Percentiles rank a stretch among this genome's conserved stretches.
phyloP scores from a whole-genome alignment of 2,329 filamentous ascomycete species.

The Juglanconis oblonga region DNA sequence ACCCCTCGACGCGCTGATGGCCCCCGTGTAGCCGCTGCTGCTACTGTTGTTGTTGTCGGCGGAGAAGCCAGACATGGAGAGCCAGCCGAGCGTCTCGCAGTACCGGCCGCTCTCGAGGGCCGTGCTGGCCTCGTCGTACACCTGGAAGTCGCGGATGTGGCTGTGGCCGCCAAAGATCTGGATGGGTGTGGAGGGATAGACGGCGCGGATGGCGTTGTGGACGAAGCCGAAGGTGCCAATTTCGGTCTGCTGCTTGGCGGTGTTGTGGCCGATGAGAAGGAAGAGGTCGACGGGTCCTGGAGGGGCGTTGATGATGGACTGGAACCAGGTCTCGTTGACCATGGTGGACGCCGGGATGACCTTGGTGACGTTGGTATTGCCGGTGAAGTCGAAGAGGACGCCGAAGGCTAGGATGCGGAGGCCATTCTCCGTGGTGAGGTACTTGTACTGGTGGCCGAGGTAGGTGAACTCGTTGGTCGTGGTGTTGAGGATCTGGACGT shows the following conservation, averaged over 20 bases:
- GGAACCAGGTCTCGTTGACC: conserved; percentile 59
- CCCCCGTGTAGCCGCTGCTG: conserved; percentile 35
- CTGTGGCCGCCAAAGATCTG: conserved; percentile 65
- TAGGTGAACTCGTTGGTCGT: conserved; percentile 38
- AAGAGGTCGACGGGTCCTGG: conserved; percentile 59
- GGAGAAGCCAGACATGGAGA: conserved; percentile 60
- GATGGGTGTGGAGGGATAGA: conserved; percentile 56
- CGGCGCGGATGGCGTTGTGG: conserved; percentile 55
- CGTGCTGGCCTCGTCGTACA: conserved; percentile 60
- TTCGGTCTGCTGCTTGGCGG: conserved; percentile 42
- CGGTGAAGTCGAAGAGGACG: conserved; percentile 46
- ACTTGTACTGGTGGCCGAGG: conserved; percentile 41
- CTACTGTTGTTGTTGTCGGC: conserved; percentile 27
- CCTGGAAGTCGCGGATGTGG: conserved; percentile 63
- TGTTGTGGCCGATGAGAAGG: conserved; percentile 62
- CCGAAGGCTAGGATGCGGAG: conserved; percentile 44
- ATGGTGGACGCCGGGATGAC: conserved; percentile 52
- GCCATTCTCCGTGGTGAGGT: conserved; percentile 41
- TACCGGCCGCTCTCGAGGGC: conserved; percentile 63
- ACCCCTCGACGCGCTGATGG: conserved; percentile 30
- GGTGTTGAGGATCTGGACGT: conserved; percentile 41
- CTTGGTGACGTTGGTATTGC: conserved; percentile 60
- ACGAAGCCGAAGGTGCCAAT: conserved; percentile 44
- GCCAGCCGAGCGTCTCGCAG: conserved; percentile 66
- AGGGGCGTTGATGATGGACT: conserved; percentile 48